Evolutionary conservation across 768 basidiomycete genomes (phyloP), one percentile per base, ranked within the genome.

Genomic region (Boletus tomentosulus): DNA sequence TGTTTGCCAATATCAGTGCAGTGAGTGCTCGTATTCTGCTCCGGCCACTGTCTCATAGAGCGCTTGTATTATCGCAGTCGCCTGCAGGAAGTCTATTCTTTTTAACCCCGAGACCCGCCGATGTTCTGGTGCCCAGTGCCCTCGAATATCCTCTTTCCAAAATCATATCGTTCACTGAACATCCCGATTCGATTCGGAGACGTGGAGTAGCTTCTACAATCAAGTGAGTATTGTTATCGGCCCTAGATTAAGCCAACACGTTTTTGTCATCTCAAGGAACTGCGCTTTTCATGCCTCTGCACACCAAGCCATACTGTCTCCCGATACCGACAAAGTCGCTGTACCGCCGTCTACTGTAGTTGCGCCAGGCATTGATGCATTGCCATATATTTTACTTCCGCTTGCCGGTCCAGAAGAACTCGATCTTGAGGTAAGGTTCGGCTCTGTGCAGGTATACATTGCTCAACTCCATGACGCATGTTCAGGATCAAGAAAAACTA

Each of bases 391-490:
- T 11, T 78, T 99, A 3, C 80, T 95, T 1, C 96, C 97, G 0
- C 76, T 99, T 2, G 93, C 96, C 39, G 95, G 96, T 6, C 88
- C 93, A 1, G 97, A 98, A 70, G 97, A 98, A 70, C 86, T 91
- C 55, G 94, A 97, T 53, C 76, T 96, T 1, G 95, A 98, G 57
- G 92, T 91, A 60, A 50, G 76, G 51, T 24, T 44, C 22, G 19
- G 27, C 27, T n/a, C 22, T 25, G 6, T 6, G 11, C 25, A 6
- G 5, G 27, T 3, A 19, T 22, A 58, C 30, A 30, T 45, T 48
- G 5, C 38, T 31, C 15, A 22, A 37, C 37, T 50, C 51, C 37
- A 56, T 48, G 8, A 4, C n/a, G 3, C n/a, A 15, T 46, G 25
- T 50, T 30, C 63, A 96, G 88, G 91, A 92, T 39, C 89, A 92